Percentiles rank a stretch among this genome's conserved stretches.
Evolutionary conservation across 1,284 basidiomycete species (phyloP).

Genomic region (Gymnopus androsaceus): DNA sequence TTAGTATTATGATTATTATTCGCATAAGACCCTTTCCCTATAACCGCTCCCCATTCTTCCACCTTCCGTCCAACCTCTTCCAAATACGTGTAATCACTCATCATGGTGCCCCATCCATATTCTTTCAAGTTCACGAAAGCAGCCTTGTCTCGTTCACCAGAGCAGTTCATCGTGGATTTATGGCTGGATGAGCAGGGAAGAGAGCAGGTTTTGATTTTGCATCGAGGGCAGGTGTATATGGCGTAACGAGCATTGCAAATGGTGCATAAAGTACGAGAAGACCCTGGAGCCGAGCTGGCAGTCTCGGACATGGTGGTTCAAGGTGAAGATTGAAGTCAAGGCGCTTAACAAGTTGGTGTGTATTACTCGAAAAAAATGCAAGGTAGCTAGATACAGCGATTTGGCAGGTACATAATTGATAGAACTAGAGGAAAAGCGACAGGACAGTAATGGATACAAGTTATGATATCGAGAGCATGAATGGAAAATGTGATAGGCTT

Average conservation of each 20-base stretch:
- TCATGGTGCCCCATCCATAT: slow-evolving; percentile 81
- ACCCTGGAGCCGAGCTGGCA: slow-evolving; percentile 1
- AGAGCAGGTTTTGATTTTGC: slow-evolving; percentile 72
- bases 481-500: slow-evolving; percentile 14
- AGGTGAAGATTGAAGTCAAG: neutral
- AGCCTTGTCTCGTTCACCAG: slow-evolving; percentile 73
- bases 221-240: slow-evolving; percentile 85
- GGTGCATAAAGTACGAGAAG: slow-evolving; percentile 39
- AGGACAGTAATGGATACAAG: neutral
- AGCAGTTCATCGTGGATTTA: slow-evolving; percentile 66
- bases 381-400: neutral
- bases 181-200: slow-evolving; percentile 71
- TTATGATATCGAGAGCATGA: no score
- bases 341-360: neutral
- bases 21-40: slow-evolving; percentile 56
- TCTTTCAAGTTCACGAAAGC: slow-evolving; percentile 77
- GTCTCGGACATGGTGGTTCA: neutral
- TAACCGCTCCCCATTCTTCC: slow-evolving; percentile 70
- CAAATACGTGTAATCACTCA: slow-evolving; percentile 83
- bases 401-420: neutral
- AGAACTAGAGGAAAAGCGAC: neutral
- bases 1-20: no score
- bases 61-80: slow-evolving; percentile 78
- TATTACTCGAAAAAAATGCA: neutral
- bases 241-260: slow-evolving; percentile 48